These are phyloP conservation scores for Ophiostoma sp. DNA, from an alignment of 2,329 filamentous ascomycete species.

Conservation along the genomic window DNA sequence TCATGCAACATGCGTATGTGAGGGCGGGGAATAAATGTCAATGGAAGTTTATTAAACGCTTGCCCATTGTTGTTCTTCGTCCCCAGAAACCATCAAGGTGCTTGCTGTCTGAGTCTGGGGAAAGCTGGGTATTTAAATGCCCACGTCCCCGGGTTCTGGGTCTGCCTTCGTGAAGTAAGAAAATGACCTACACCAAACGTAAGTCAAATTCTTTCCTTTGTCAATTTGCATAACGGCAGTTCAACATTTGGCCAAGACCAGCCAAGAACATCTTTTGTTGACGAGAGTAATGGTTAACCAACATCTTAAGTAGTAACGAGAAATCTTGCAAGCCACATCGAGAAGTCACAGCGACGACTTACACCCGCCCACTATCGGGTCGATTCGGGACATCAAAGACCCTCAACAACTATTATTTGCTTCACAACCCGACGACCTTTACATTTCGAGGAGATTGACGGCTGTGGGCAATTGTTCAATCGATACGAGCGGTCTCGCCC, in stretches of 20 bases:
- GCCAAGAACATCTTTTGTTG: background rate
- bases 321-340: background rate
- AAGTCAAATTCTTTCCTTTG: background rate
- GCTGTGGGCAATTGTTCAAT: background rate
- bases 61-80: background rate
- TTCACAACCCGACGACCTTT: background rate
- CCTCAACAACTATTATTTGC: background rate
- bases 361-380: background rate
- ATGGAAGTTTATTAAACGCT: background rate
- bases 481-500: no score
- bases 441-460: background rate
- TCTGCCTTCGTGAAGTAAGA: background rate
- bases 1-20: background rate
- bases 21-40: no score
- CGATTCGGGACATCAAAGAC: background rate
- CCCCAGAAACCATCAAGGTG: background rate
- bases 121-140: background rate
- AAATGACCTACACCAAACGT: background rate
- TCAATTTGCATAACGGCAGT: no score
- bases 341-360: background rate
- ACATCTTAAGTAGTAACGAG: background rate
- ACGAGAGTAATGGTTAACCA: background rate
- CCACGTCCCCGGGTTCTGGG: background rate
- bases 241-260: background rate
- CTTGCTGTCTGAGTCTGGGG: background rate